phyloP scores from a whole-genome alignment of 257 asterid species.

The Jacaranda copaia region DNA sequence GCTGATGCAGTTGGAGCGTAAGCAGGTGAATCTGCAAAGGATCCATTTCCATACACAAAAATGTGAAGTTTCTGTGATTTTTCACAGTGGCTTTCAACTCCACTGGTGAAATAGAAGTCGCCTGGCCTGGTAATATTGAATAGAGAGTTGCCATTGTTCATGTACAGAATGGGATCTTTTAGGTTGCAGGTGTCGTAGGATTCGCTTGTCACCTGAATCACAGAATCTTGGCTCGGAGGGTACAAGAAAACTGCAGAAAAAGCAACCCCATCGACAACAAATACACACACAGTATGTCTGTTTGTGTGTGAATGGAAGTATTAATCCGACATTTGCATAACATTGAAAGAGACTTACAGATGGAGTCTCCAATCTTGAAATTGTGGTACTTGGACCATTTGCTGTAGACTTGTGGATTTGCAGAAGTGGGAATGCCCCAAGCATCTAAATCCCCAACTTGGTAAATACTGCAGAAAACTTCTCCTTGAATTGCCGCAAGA shows the following conservation, averaged over 20 bases:
- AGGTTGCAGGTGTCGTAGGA: conserved; percentile 70
- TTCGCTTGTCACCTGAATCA: conserved; percentile 70
- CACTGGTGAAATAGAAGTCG: conserved; percentile 81
- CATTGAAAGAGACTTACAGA: conserved; percentile 62
- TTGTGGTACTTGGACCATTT: conserved; percentile 70
- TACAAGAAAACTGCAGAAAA: conserved; percentile 80
- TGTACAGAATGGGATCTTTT: conserved; percentile 74
- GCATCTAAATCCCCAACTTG: conserved; percentile 79
- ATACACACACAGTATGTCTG: conserved; percentile 2
- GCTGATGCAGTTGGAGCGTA: conserved; percentile 62
- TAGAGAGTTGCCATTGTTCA: conserved; percentile 83
- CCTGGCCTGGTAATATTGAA: conserved; percentile 73
- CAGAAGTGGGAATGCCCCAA: conserved; percentile 76
- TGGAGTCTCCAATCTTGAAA: conserved; percentile 76
- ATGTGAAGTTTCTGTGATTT: conserved; percentile 77
- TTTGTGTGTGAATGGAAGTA: not conserved
- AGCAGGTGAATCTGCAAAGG: conserved; percentile 55
- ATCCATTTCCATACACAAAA: conserved; percentile 65
- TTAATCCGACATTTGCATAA: not conserved
- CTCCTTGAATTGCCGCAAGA: conserved; percentile 46
- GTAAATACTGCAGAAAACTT: conserved; percentile 54
- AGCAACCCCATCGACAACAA: not conserved
- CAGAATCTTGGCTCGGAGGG: conserved; percentile 96
- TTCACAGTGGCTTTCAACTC: conserved; percentile 63
- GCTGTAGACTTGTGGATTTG: conserved; percentile 63